Evolutionary conservation across 2,329 filamentous ascomycete genomes (phyloP).

Genomic region (Ceratocystis harringtonii): DNA sequence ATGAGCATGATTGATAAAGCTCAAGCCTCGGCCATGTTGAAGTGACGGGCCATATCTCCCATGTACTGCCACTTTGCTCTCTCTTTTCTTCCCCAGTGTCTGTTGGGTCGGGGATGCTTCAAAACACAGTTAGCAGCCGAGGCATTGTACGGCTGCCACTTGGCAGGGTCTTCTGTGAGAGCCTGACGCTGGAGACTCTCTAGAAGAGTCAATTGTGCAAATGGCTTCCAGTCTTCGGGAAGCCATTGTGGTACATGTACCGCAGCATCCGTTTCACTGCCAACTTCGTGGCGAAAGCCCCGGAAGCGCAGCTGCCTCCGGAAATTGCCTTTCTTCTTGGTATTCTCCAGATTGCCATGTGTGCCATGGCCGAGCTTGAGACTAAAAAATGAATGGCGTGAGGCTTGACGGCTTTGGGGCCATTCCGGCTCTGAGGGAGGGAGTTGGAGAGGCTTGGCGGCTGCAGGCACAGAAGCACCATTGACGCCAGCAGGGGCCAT

Average conservation of each 20-base stretch:
- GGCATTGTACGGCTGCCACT: constrained; percentile 4
- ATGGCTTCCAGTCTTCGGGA: constrained; percentile 10
- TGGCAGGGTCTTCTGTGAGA: neutral
- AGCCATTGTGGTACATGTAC: constrained; percentile 5
- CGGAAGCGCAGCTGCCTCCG: neutral
- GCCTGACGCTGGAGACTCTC: constrained; percentile 6
- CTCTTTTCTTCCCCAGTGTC: constrained; percentile 3
- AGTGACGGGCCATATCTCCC: constrained; percentile 2
- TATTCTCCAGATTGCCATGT: neutral
- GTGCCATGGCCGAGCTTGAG: neutral
- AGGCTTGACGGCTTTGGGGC: neutral
- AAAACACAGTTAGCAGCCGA: constrained; percentile 5
- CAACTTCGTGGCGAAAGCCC: neutral
- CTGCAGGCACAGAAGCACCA: neutral
- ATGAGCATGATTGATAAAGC: neutral
- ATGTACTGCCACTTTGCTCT: constrained; percentile 9
- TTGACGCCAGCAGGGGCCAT: neutral
- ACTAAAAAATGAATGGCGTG: constrained; percentile 1
- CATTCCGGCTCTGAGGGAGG: neutral
- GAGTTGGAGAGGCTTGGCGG: neutral
- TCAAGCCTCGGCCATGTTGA: neutral
- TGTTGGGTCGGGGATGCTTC: constrained; percentile 10
- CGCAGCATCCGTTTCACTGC: neutral
- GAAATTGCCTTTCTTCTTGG: neutral
- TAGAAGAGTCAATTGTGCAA: constrained; percentile 5